Conservation (phyloP, 1,284 basidiomycete species). For the Xerocomus cyaneibrunnescens region DNA sequence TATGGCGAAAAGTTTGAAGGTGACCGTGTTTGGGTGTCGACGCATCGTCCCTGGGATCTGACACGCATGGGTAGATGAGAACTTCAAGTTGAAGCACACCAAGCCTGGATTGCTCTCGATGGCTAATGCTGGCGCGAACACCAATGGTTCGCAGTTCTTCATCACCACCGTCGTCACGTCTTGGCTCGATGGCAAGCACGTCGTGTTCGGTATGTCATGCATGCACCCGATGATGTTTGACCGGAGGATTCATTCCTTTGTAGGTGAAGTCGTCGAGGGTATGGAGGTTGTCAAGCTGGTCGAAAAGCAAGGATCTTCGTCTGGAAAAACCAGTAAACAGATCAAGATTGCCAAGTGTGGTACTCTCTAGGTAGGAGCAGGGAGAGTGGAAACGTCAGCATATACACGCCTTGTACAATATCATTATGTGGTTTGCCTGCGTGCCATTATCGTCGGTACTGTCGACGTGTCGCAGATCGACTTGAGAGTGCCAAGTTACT, state of each 20-base stretch:
- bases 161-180: conserved; percentile 69
- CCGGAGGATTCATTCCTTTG: neutral
- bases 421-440: neutral
- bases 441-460: too few species aligned
- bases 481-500: too few species aligned
- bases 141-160: conserved; percentile 59
- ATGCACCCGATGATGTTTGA: neutral
- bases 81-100: conserved; percentile 78
- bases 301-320: neutral
- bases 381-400: neutral
- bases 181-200: conserved; percentile 78
- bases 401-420: neutral
- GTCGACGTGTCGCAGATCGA: too few species aligned
- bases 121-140: conserved; percentile 81
- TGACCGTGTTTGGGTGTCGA: conserved; percentile 8
- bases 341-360: neutral
- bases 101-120: conserved; percentile 87
- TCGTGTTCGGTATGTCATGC: conserved; percentile 70
- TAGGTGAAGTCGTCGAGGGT: conserved; percentile 44
- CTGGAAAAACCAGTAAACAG: neutral
- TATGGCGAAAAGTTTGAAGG: conserved; percentile 86
- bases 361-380: neutral
- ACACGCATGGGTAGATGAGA: conserved; percentile 67
- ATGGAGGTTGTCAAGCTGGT: neutral
- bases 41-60: neutral